These are phyloP conservation scores for Cystobasidium pallidum DNA, from an alignment of 1,284 basidiomycete species.

Conservation along the genomic window DNA sequence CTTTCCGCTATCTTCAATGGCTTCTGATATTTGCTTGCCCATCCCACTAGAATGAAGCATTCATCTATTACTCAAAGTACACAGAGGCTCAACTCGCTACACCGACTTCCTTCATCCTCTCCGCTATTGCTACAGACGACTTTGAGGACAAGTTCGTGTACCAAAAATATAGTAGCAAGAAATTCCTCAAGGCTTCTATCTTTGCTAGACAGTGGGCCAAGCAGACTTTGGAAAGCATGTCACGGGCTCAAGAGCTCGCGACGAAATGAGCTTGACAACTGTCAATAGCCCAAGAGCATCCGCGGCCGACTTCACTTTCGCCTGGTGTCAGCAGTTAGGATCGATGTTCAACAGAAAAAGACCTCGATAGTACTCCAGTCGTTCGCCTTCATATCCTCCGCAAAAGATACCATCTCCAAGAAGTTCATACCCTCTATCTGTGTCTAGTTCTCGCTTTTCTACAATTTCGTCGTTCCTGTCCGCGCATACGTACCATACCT, in stretches of 20 bases:
- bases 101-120: slow-evolving; percentile 80
- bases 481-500: slow-evolving; percentile 4
- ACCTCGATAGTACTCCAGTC: not conserved
- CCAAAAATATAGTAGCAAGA: slow-evolving; percentile 97
- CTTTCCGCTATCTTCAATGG: not conserved
- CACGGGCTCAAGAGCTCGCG: slow-evolving; percentile 38
- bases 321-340: not conserved
- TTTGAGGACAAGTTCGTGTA: slow-evolving; percentile 87
- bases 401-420: not conserved
- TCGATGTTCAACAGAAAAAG: too few species aligned
- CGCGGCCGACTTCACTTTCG: not conserved
- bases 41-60: slow-evolving; percentile 74
- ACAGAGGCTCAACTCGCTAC: slow-evolving; percentile 85
- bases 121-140: slow-evolving; percentile 76
- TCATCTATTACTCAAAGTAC: slow-evolving; percentile 90
- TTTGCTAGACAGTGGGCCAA: slow-evolving; percentile 46
- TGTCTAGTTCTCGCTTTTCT: slow-evolving; percentile 7
- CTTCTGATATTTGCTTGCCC: not conserved
- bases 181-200: slow-evolving; percentile 56
- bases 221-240: slow-evolving; percentile 33
- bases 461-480: not conserved
- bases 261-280: slow-evolving; percentile 13
- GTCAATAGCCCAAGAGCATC: not conserved
- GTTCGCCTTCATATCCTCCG: not conserved
- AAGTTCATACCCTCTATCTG: slow-evolving; percentile 10